Conservation (phyloP, 768 basidiomycete species). For the Auriscalpium vulgare region DNA sequence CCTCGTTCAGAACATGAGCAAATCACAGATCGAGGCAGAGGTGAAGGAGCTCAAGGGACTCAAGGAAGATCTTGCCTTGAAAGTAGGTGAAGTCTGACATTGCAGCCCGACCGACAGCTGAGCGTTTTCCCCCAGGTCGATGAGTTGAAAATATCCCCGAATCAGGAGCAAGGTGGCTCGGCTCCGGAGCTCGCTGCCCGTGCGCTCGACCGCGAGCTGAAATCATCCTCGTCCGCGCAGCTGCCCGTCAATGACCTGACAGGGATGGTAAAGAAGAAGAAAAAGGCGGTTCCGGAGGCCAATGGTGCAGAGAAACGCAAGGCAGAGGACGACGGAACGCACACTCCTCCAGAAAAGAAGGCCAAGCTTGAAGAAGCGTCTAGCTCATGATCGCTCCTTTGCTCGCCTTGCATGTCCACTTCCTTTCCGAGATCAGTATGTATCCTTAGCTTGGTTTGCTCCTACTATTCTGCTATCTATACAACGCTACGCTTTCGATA, state of each 20-base stretch:
- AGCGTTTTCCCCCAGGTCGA: conserved; percentile 56
- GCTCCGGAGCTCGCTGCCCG: conserved; percentile 67
- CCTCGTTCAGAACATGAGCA: conserved; percentile 56
- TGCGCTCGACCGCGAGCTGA: conserved; percentile 66
- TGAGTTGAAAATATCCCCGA: conserved; percentile 78
- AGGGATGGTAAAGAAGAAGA: conserved; percentile 83
- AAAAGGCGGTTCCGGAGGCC: conserved; percentile 36
- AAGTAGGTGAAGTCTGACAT: conserved; percentile 34
- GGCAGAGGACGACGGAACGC: conserved; percentile 50
- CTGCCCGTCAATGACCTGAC: conserved; percentile 74
- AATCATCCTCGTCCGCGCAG: conserved; percentile 29
- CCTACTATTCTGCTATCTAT: not conserved
- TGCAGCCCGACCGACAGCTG: not conserved
- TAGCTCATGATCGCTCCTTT: conserved; percentile 11
- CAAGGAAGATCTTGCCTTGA: conserved; percentile 75
- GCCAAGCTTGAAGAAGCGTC: conserved; percentile 41
- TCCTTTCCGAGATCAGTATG: not conserved
- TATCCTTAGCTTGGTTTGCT: not conserved
- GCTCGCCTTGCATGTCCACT: not conserved
- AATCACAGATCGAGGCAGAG: conserved; percentile 67
- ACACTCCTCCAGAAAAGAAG: conserved; percentile 53
- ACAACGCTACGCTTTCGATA: not conserved
- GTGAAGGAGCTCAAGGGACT: conserved; percentile 71
- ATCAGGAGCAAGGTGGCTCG: conserved; percentile 38
- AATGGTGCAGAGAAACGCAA: conserved; percentile 50